Percentiles rank a stretch among this genome's conserved stretches.
Conservation (phyloP, 1,284 basidiomycete genomes). For the Leccinum glutinopallens region DNA sequence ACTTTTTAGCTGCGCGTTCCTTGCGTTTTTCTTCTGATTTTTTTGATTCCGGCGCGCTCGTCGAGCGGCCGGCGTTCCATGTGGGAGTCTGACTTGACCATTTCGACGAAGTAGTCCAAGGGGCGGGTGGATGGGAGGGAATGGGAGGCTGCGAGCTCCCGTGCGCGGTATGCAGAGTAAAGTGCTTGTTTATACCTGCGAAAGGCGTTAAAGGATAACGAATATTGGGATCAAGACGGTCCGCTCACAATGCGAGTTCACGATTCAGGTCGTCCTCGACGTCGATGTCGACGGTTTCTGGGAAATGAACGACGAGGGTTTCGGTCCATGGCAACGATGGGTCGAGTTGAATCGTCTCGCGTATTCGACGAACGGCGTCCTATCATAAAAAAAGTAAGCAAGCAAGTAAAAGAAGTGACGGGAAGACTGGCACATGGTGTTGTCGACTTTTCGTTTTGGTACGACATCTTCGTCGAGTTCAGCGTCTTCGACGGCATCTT, state of each 20-base stretch:
- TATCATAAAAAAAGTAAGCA: conserved; percentile 33
- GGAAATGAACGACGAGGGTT: conserved; percentile 76
- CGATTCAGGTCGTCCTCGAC: conserved; percentile 90
- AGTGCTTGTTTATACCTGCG: conserved; percentile 94
- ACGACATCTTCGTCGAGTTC: conserved; percentile 78
- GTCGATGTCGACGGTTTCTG: conserved; percentile 75
- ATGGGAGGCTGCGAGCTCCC: conserved; percentile 71
- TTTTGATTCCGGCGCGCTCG: conserved; percentile 85
- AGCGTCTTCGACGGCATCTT: conserved; percentile 65
- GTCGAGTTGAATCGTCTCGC: conserved; percentile 77
- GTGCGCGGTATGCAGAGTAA: conserved; percentile 77
- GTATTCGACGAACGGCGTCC: conserved; percentile 82
- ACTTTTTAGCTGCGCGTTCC: conserved; percentile 96
- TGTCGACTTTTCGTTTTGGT: conserved; percentile 81
- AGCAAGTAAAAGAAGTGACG: background rate
- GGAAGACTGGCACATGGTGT: conserved; percentile 52
- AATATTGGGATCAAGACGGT: background rate
- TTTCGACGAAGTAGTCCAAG: conserved; percentile 96
- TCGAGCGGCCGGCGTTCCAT: conserved; percentile 98
- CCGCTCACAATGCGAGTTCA: conserved; percentile 89
- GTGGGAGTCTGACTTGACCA: conserved; percentile 97
- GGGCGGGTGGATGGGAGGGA: conserved; percentile 91
- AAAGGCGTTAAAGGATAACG: background rate
- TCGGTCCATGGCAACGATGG: conserved; percentile 84
- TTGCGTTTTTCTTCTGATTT: conserved; percentile 90